phyloP scores from a whole-genome alignment of 2,329 filamentous ascomycete species.

The Phialophora chinensis region DNA sequence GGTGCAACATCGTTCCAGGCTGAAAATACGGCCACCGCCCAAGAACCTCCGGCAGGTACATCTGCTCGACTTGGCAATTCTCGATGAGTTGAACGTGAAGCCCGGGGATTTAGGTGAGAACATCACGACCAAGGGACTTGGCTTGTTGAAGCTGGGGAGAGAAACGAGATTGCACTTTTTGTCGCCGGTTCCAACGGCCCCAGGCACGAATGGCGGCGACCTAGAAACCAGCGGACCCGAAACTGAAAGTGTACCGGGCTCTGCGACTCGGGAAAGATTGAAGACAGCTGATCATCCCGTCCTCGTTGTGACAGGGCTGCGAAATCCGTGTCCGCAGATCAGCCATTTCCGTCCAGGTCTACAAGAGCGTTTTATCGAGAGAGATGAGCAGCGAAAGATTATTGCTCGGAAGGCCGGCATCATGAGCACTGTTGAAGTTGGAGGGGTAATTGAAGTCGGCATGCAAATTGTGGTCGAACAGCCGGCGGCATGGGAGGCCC shows the following conservation, averaged over 20 bases:
- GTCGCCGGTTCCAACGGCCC: background rate
- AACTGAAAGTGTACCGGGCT: background rate
- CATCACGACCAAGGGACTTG: slow-evolving; percentile 38
- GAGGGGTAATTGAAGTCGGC: slow-evolving; percentile 36
- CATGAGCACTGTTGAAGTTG: slow-evolving; percentile 39
- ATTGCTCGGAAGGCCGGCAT: slow-evolving; percentile 38
- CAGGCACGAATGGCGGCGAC: background rate
- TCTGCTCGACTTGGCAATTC: slow-evolving; percentile 39
- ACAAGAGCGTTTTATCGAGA: slow-evolving; percentile 35
- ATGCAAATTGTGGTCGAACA: slow-evolving; percentile 39
- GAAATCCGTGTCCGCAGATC: slow-evolving; percentile 39
- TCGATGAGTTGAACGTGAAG: slow-evolving; percentile 25
- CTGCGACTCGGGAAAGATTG: background rate
- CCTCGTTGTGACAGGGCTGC: slow-evolving; percentile 36
- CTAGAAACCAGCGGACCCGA: background rate
- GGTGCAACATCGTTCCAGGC: slow-evolving; percentile 39
- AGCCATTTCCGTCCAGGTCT: slow-evolving; percentile 34
- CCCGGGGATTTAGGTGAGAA: slow-evolving; percentile 41
- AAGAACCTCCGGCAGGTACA: slow-evolving; percentile 43
- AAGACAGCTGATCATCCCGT: slow-evolving; percentile 17
- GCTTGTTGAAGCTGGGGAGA: slow-evolving; percentile 24
- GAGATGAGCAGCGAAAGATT: slow-evolving; percentile 34
- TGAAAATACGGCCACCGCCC: slow-evolving; percentile 36
- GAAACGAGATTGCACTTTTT: slow-evolving; percentile 39
- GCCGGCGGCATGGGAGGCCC: slow-evolving; percentile 17